phyloP scores from a whole-genome alignment of 2,329 filamentous ascomycete genomes.

The Trichophyton benhamiae region DNA sequence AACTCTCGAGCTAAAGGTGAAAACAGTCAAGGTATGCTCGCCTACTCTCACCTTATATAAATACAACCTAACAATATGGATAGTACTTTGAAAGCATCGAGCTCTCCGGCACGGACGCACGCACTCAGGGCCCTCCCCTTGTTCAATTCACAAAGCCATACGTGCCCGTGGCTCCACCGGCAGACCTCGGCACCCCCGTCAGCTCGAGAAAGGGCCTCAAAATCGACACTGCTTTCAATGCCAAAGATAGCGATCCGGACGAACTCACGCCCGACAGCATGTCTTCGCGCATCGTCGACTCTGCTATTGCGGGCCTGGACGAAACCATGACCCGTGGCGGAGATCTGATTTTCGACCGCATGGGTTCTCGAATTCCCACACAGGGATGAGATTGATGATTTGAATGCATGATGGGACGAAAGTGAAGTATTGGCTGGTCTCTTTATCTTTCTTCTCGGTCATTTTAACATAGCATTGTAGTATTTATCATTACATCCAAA shows the following conservation, averaged over 20 bases:
- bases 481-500: neutral
- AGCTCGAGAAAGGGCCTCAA: slow-evolving; percentile 18
- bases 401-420: neutral
- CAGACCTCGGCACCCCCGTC: slow-evolving; percentile 19
- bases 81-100: slow-evolving; percentile 63
- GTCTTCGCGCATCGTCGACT: slow-evolving; percentile 37
- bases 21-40: slow-evolving; percentile 46
- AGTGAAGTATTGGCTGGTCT: neutral
- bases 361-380: slow-evolving; percentile 27
- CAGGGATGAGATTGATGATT: neutral
- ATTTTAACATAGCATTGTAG: neutral
- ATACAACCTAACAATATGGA: neutral
- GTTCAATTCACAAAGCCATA: slow-evolving; percentile 30
- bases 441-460: neutral
- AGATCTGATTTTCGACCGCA: slow-evolving; percentile 33
- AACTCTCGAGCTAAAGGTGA: slow-evolving; percentile 59
- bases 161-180: slow-evolving; percentile 16
- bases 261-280: slow-evolving; percentile 39
- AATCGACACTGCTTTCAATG: slow-evolving; percentile 31
- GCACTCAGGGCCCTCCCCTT: slow-evolving; percentile 33
- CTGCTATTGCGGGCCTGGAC: slow-evolving; percentile 32
- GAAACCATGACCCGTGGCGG: slow-evolving; percentile 25
- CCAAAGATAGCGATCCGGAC: slow-evolving; percentile 27
- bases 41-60: neutral
- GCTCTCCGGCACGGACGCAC: slow-evolving; percentile 43